Evolutionary conservation across 2,329 filamentous ascomycete genomes (phyloP).

Genomic region (Fusarium drepaniforme): DNA sequence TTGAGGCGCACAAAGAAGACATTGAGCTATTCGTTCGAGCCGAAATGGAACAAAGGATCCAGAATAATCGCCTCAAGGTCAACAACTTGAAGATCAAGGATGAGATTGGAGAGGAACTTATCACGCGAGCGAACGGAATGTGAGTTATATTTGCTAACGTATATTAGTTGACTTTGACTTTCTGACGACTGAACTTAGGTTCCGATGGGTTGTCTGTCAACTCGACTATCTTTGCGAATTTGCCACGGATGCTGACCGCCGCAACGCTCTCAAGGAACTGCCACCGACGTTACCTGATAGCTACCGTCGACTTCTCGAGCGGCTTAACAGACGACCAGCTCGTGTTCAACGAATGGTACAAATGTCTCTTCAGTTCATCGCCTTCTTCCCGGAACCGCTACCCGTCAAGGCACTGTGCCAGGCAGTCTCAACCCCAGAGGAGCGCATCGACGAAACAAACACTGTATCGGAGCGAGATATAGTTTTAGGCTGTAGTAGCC

Average conservation of each 20-base stretch:
- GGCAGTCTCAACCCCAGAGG: not conserved
- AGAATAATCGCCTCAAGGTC: not conserved
- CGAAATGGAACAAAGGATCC: conserved; percentile 19
- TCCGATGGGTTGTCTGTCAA: conserved; percentile 38
- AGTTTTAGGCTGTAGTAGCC: conserved; percentile 12
- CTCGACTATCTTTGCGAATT: conserved; percentile 31
- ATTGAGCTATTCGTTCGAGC: conserved; percentile 21
- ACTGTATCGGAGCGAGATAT: conserved; percentile 19
- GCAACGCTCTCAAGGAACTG: conserved; percentile 13
- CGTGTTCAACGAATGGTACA: conserved; percentile 4
- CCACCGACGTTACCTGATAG: conserved; percentile 7
- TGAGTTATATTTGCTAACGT: not conserved
- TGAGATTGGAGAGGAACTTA: conserved; percentile 10
- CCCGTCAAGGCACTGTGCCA: not conserved
- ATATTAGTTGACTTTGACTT: accelerated
- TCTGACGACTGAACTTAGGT: conserved; percentile 3
- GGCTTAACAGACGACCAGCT: not conserved
- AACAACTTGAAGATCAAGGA: conserved; percentile 5
- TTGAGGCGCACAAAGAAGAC: conserved; percentile 12
- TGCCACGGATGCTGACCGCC: conserved; percentile 11
- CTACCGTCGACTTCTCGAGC: conserved; percentile 23
- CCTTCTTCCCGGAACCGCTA: accelerated
- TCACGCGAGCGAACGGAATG: conserved; percentile 26
- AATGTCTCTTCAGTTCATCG: conserved; percentile 21
- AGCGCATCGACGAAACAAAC: not conserved